Base-by-base conservation (phyloP, 23 red algal species). In the Gracilaria vermiculophylla region DNA sequence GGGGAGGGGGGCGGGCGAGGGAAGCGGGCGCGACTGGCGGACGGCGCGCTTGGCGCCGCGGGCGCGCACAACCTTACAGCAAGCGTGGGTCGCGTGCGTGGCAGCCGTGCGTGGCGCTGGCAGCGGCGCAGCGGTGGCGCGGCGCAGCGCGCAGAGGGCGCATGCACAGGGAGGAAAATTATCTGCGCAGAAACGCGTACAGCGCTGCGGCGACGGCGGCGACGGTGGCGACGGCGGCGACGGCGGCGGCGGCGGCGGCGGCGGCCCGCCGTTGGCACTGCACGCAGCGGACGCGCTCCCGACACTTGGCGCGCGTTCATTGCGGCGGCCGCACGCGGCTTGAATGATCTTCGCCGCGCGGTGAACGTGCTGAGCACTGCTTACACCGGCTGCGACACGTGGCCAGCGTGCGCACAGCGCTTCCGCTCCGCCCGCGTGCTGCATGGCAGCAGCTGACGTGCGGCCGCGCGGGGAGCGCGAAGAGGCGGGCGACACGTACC, bases 51-150 rank as follows among this genome's bases (percentile, higher is more conserved):
- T 12, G 20, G 58, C 29, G 29, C 28, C 58, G 58, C 58, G 58
- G 58, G 58, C 55, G 33, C n/a, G 64, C 39, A 40, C 67, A 40
- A 73, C 67, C 67, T 73, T 73, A 73, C 67, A 73, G 67, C 67
- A 40, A 48, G 58, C 58, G 67, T 48, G 36, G 67, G 37, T 15
- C 5, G 7, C 55, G 55, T 29, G 55, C 55, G 55, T 60, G 34
- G 61, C 61, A 73, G 67, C 67, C 67, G 42, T 73, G 67, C 67
- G 67, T 73, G 67, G 67, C 67, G 67, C 67, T 73, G 67, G 67
- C 67, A 64, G 58, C 58, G 58, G 58, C 58, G 58, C 58, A 31
- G 58, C 58, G n/a, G n/a, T n/a, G n/a, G n/a, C n/a, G n/a, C n/a
- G n/a, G n/a, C n/a, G n/a, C n/a, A n/a, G n/a, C n/a, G n/a, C n/a